A percentile compares a stretch with the other conserved stretches of the same genome.
Conservation (phyloP, 202 grass and related monocot genomes). For the Panicum virgatum region DNA sequence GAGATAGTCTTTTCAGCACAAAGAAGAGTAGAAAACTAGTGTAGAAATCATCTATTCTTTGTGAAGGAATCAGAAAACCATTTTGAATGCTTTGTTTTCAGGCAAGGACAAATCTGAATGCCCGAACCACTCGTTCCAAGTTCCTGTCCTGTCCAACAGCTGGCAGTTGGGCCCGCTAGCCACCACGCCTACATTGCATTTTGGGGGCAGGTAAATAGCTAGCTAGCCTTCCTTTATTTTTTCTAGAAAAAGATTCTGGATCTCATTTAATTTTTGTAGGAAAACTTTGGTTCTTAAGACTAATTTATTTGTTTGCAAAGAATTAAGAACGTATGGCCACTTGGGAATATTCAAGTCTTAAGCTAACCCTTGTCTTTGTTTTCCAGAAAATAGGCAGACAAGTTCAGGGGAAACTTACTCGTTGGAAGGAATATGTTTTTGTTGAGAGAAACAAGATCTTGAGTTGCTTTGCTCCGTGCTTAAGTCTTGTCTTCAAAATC, state of each 20-base stretch:
- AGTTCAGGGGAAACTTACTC: conserved; percentile 62
- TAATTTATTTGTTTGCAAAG: not conserved
- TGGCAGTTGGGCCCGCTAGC: conserved; percentile 14
- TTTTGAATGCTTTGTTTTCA: conserved; percentile 18
- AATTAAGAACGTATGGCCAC: conserved; percentile 25
- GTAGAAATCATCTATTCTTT: not conserved
- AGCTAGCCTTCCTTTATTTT: not conserved
- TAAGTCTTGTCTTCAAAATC: conserved; percentile 45
- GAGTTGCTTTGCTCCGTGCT: conserved; percentile 48
- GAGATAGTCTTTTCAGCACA: not conserved
- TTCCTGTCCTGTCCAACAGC: conserved; percentile 34
- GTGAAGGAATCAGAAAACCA: conserved; percentile 18
- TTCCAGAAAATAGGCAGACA: conserved; percentile 60
- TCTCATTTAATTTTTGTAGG: not conserved
- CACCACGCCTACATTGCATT: conserved; percentile 12
- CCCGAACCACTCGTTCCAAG: conserved; percentile 22
- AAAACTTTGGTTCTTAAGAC: not conserved
- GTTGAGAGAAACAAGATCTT: conserved; percentile 48
- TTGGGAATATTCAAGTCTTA: conserved; percentile 53
- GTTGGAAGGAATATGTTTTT: conserved; percentile 50
- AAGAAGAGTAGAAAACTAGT: not conserved
- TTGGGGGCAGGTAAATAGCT: not conserved
- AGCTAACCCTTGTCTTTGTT: conserved; percentile 49
- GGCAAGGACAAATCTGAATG: conserved; percentile 38
- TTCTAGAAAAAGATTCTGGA: not conserved